Evolutionary conservation across 2,329 filamentous ascomycete species (phyloP).

Genomic region (Didymellaceae sp.): DNA sequence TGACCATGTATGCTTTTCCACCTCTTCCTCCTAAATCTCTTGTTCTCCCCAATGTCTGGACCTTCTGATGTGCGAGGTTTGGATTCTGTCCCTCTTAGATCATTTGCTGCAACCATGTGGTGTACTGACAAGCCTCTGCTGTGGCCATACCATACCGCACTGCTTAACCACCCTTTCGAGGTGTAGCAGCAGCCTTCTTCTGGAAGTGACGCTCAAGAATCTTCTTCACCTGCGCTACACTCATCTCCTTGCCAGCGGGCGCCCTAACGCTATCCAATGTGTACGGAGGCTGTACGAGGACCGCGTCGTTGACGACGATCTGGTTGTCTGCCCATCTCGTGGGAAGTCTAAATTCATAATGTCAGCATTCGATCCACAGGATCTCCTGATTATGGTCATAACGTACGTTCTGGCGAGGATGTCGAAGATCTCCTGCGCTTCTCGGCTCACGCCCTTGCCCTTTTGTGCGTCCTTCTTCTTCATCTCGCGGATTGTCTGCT

Average conservation of each 20-base stretch:
- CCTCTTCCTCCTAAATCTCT: too few species aligned
- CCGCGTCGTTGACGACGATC: slow-evolving; percentile 67
- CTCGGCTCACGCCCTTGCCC: slow-evolving; percentile 66
- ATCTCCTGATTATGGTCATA: neutral
- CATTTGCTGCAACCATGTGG: too few species aligned
- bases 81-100: too few species aligned
- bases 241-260: slow-evolving; percentile 51
- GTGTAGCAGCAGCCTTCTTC: slow-evolving; percentile 42
- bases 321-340: slow-evolving; percentile 64
- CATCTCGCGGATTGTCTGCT: slow-evolving; percentile 61
- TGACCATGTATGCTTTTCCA: too few species aligned
- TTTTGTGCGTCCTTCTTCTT: slow-evolving; percentile 64
- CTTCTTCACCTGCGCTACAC: slow-evolving; percentile 53
- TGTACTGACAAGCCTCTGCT: neutral
- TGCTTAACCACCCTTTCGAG: slow-evolving; percentile 14
- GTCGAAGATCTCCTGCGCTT: slow-evolving; percentile 70
- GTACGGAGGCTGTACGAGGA: slow-evolving; percentile 66
- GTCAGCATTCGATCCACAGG: slow-evolving; percentile 11
- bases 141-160: neutral
- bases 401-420: slow-evolving; percentile 63
- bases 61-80: too few species aligned
- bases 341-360: slow-evolving; percentile 51
- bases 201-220: slow-evolving; percentile 55
- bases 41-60: too few species aligned
- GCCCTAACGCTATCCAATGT: slow-evolving; percentile 61